Percentiles rank a stretch among this genome's conserved stretches.
Conservation (phyloP, 2,329 filamentous ascomycete genomes). For the Daldinia eschscholtzii region DNA sequence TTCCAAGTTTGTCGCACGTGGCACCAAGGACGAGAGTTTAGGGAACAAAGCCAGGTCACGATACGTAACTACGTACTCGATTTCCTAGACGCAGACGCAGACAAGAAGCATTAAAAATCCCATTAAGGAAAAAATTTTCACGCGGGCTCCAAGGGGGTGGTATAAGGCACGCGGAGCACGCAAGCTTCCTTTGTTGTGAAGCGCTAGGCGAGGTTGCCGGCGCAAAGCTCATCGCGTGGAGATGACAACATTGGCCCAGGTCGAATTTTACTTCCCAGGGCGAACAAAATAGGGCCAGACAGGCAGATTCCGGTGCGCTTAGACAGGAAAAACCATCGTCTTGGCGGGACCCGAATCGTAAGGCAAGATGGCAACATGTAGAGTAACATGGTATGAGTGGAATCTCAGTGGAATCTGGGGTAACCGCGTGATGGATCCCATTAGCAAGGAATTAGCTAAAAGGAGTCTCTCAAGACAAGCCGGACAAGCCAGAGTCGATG, state of each 20-base stretch:
- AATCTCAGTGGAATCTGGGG: constrained; percentile 50
- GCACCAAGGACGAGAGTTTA: constrained; percentile 23
- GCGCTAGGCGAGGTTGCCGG: constrained; percentile 32
- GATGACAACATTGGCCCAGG: constrained; percentile 39
- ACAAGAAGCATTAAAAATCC: constrained; percentile 13
- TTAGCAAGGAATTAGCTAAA: constrained; percentile 49
- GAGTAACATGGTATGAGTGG: constrained; percentile 49
- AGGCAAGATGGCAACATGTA: constrained; percentile 21
- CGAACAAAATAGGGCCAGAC: constrained; percentile 25
- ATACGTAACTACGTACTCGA: constrained; percentile 40
- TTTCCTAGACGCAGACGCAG: background rate
- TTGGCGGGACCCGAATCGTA: constrained; percentile 29
- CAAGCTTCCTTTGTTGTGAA: constrained; percentile 17
- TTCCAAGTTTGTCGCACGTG: constrained; percentile 42
- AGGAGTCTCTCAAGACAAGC: constrained; percentile 26
- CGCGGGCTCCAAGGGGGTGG: constrained; percentile 34
- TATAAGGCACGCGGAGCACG: constrained; percentile 27
- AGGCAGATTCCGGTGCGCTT: constrained; percentile 20
- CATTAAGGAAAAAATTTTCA: constrained; percentile 43
- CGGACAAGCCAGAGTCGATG: constrained; percentile 26
- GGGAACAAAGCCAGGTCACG: constrained; percentile 35
- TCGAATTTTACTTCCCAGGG: constrained; percentile 15
- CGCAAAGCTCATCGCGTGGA: constrained; percentile 24
- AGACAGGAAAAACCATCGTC: constrained; percentile 44
- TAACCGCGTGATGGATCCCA: constrained; percentile 49